These are phyloP conservation scores for Ceratobasidium sp. DNA, from an alignment of 1,284 basidiomycete species.

Conservation along the genomic window DNA sequence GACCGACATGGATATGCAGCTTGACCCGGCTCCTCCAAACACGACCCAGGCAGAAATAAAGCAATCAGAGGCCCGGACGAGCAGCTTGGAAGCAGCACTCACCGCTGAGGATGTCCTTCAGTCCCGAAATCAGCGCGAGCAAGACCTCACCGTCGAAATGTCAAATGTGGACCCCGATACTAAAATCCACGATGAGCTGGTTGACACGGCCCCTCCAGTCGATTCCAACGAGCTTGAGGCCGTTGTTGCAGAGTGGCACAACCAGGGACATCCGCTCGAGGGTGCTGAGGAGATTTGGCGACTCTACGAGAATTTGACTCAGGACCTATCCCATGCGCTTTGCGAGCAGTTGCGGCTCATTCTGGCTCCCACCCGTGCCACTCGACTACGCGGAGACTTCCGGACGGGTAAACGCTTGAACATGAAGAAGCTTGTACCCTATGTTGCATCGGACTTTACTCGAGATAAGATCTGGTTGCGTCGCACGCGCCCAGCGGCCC, in stretches of 20 bases:
- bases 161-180: slow-evolving; percentile 32
- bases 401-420: slow-evolving; percentile 98
- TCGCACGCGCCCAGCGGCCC: slow-evolving; percentile 89
- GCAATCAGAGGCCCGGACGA: slow-evolving; percentile 31
- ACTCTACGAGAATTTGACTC: slow-evolving; percentile 88
- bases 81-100: slow-evolving; percentile 9
- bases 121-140: slow-evolving; percentile 22
- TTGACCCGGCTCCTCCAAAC: slow-evolving; percentile 47
- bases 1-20: slow-evolving; percentile 47
- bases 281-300: slow-evolving; percentile 86
- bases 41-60: slow-evolving; percentile 41
- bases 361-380: slow-evolving; percentile 93
- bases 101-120: slow-evolving; percentile 33
- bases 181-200: slow-evolving; percentile 10
- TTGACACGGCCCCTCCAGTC: background rate
- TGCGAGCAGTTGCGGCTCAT: slow-evolving; percentile 98
- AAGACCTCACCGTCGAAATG: slow-evolving; percentile 7
- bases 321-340: slow-evolving; percentile 88
- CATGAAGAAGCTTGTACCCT: slow-evolving; percentile 99
- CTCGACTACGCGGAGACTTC: slow-evolving; percentile 96
- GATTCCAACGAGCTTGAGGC: slow-evolving; percentile 60
- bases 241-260: slow-evolving; percentile 72
- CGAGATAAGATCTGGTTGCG: slow-evolving; percentile 99
- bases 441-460: slow-evolving; percentile 98
- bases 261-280: slow-evolving; percentile 65